These are phyloP conservation scores for Chytridium lagenaria DNA, from an alignment of 371 early-diverging fungal genomes.

Conservation along the genomic window DNA sequence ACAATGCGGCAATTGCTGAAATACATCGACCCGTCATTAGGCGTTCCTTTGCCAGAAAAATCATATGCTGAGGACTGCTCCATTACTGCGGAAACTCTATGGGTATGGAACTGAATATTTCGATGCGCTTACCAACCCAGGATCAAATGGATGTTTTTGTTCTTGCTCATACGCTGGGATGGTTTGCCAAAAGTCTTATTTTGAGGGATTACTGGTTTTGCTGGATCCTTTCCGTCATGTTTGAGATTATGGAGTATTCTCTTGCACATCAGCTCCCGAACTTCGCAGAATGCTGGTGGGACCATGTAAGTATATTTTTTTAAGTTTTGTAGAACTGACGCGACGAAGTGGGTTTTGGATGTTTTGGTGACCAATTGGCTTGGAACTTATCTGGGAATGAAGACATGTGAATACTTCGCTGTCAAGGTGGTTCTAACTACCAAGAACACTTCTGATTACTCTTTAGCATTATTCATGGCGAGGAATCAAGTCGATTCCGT, in stretches of 20 bases:
- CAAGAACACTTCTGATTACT: not conserved
- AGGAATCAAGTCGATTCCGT: conserved; percentile 82
- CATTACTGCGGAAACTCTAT: conserved; percentile 74
- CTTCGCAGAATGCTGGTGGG: conserved; percentile 99
- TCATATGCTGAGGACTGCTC: conserved; percentile 91
- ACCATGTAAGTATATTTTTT: conserved; percentile 74
- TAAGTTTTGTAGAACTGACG: not conserved
- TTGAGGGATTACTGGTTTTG: conserved; percentile 93
- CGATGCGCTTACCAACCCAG: too few relatives aligned
- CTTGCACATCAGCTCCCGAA: conserved; percentile 94
- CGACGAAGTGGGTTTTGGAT: conserved; percentile 97
- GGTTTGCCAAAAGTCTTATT: conserved; percentile 93
- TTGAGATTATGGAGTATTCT: conserved; percentile 95
- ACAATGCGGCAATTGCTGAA: conserved; percentile 80
- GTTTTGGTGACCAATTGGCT: conserved; percentile 93
- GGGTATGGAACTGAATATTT: conserved; percentile 53
- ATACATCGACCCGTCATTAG: conserved; percentile 81
- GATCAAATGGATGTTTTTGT: conserved; percentile 93
- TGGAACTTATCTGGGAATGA: conserved; percentile 93
- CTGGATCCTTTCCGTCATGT: conserved; percentile 93
- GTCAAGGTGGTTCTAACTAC: conserved; percentile 70
- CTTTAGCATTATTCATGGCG: conserved; percentile 86
- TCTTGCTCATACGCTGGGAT: conserved; percentile 92
- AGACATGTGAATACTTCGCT: conserved; percentile 93
- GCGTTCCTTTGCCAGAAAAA: conserved; percentile 84